Base-by-base conservation (phyloP, 768 basidiomycete genomes). In the Tricholomella constricta region DNA sequence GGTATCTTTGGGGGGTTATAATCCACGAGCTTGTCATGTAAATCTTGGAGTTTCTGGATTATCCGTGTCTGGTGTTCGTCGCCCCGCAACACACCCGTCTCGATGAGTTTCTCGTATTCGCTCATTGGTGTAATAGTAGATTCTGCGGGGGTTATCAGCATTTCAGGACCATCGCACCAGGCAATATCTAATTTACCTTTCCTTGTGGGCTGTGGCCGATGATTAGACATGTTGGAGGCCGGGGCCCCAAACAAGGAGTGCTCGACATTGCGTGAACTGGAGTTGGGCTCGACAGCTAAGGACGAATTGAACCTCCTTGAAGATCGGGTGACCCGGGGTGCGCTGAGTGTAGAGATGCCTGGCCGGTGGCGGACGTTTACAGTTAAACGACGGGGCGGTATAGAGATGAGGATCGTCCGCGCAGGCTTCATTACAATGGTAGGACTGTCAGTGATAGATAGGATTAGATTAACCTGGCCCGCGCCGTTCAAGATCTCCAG, bases 41-140 rank as follows among this genome's bases (percentile, higher is more conserved):
- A 75, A 48, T 79, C 71, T 72, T 98, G 89, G 15, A 99, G 78
- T 58, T 86, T 84, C 69, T 83, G 74, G 45, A 98, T 85, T 59
- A 98, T 95, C 26, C 80, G 79, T 23, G 84, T 84, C 69, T 99
- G 96, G 72, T 93, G 85, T 15, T 81, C 79, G 64, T 99, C 96
- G 43, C 86, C 78, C 20, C 81, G 79, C 46, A 99, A 72, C 3
- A 78, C 68, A 23, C 79, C 78, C 20, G 69, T 64, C 26, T 73
- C 68, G 52, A 80, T 65, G 36, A 82, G 71, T 52, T 70, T 69
- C 55, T 72, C 70, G 65, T 83, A 83, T 63, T 75, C 77, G 25
- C 59, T 55, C 46, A 79, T 57, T 11, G 79, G 80, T 20, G 76
- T 72, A n/a, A 68, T 56, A 42, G 68, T 56, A 42, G 60, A 61